These are phyloP conservation scores for Aschersonia sp. DNA, from an alignment of 2,329 filamentous ascomycete species.

Conservation along the genomic window DNA sequence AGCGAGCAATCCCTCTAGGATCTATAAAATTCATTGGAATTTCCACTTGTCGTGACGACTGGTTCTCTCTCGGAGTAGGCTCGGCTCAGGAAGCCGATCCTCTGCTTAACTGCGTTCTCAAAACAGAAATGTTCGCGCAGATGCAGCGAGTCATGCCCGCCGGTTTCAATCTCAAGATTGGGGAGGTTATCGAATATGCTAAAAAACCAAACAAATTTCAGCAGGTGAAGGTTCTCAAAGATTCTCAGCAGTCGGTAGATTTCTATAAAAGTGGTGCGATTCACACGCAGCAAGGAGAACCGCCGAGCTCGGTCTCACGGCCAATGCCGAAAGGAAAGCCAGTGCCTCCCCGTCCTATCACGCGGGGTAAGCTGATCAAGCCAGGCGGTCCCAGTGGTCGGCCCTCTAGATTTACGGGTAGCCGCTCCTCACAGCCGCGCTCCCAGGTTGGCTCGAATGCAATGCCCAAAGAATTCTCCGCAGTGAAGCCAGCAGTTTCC, in stretches of 20 bases:
- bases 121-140: slow-evolving; percentile 94
- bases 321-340: slow-evolving; percentile 81
- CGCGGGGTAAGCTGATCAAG: slow-evolving; percentile 80
- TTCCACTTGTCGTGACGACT: slow-evolving; percentile 80
- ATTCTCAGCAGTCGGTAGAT: slow-evolving; percentile 63
- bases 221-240: slow-evolving; percentile 78
- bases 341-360: slow-evolving; percentile 78
- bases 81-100: slow-evolving; percentile 85
- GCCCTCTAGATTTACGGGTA: slow-evolving; percentile 53
- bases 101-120: slow-evolving; percentile 84
- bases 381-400: slow-evolving; percentile 75
- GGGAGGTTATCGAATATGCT: slow-evolving; percentile 80
- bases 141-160: slow-evolving; percentile 68
- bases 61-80: slow-evolving; percentile 88
- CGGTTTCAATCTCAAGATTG: slow-evolving; percentile 68
- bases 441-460: slow-evolving; percentile 20
- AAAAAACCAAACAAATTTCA: slow-evolving; percentile 95
- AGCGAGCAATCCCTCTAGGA: slow-evolving; percentile 69
- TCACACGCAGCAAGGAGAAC: slow-evolving; percentile 74
- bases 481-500: slow-evolving; percentile 11
- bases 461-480: slow-evolving; percentile 15
- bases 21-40: slow-evolving; percentile 77
- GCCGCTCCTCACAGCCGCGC: slow-evolving; percentile 28
- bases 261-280: slow-evolving; percentile 88
- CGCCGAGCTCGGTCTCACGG: slow-evolving; percentile 65